Conservation (phyloP, 2,329 filamentous ascomycete genomes). For the Botrytis pseudocinerea region DNA sequence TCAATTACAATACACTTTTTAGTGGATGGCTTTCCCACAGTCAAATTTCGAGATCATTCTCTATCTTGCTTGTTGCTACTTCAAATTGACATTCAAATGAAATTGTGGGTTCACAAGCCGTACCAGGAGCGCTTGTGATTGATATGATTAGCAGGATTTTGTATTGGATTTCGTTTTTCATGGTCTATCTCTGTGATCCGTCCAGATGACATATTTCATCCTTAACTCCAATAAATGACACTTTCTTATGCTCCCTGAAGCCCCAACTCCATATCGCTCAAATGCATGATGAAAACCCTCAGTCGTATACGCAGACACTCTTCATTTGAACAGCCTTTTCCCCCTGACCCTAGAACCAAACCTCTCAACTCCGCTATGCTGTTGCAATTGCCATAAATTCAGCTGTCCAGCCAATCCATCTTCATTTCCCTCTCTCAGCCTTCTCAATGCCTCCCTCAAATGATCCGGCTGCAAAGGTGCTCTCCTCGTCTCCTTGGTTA, state of each 20-base stretch:
- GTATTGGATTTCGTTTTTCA: not conserved
- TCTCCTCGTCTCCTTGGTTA: conserved; percentile 44
- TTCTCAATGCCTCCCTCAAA: conserved; percentile 68
- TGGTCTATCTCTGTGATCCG: not conserved
- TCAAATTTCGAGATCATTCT: not conserved
- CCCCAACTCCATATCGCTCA: conserved; percentile 12
- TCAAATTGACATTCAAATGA: not conserved
- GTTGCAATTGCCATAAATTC: conserved; percentile 61
- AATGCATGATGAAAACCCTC: conserved; percentile 4
- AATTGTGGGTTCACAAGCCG: not conserved
- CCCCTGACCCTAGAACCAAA: conserved; percentile 45
- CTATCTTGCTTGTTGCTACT: not conserved
- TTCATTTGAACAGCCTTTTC: conserved; percentile 40
- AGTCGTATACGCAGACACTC: not conserved
- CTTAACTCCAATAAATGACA: not conserved
- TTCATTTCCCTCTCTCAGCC: conserved; percentile 64
- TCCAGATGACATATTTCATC: conserved; percentile 44
- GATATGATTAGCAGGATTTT: not conserved
- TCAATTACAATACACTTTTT: not conserved
- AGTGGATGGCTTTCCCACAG: not conserved
- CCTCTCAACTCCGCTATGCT: conserved; percentile 58
- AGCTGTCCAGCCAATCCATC: conserved; percentile 60
- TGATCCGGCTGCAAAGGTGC: conserved; percentile 72
- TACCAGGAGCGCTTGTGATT: not conserved
- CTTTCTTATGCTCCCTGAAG: not conserved